Evolutionary conservation across 163 green algal species (phyloP).

Genomic region (Scenedesmus sp.): DNA sequence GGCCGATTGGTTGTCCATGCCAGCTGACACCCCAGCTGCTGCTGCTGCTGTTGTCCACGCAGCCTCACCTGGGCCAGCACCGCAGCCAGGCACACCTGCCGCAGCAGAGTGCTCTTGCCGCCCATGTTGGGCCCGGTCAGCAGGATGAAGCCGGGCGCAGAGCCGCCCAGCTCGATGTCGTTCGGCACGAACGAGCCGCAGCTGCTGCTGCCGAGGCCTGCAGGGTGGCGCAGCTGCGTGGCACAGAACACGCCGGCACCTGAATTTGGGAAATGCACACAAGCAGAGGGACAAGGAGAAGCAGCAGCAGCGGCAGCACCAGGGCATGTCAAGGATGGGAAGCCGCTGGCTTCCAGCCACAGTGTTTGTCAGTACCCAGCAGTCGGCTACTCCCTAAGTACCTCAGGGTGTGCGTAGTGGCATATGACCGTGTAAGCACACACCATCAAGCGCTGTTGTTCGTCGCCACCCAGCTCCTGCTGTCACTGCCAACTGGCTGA

Average conservation of each 20-base stretch:
- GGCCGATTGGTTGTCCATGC: no score
- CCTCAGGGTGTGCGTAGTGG: no score
- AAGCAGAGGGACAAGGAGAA: neutral
- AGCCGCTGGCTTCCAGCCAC: neutral
- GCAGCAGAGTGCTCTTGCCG: slow-evolving; percentile 95
- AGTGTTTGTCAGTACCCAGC: neutral
- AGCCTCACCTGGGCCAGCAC: slow-evolving; percentile 89
- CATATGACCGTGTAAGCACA: no score
- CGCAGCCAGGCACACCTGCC: slow-evolving; percentile 87
- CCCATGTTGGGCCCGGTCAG: slow-evolving; percentile 98
- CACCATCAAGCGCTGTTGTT: no score
- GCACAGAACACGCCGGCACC: slow-evolving; percentile 80
- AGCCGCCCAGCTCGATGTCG: slow-evolving; percentile 86
- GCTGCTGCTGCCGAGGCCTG: slow-evolving; percentile 59
- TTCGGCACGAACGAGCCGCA: slow-evolving; percentile 96
- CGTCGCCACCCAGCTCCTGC: no score
- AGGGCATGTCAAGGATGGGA: neutral
- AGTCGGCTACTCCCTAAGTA: no score
- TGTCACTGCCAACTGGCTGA: no score
- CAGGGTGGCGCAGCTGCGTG: slow-evolving; percentile 86
- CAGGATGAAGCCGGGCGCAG: slow-evolving; percentile 75
- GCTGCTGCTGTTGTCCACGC: neutral
- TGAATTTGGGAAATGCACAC: neutral
- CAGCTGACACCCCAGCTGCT: neutral
- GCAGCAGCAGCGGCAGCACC: neutral